Base-by-base conservation (phyloP, 768 basidiomycete genomes). In the Lentinus brumalis region DNA sequence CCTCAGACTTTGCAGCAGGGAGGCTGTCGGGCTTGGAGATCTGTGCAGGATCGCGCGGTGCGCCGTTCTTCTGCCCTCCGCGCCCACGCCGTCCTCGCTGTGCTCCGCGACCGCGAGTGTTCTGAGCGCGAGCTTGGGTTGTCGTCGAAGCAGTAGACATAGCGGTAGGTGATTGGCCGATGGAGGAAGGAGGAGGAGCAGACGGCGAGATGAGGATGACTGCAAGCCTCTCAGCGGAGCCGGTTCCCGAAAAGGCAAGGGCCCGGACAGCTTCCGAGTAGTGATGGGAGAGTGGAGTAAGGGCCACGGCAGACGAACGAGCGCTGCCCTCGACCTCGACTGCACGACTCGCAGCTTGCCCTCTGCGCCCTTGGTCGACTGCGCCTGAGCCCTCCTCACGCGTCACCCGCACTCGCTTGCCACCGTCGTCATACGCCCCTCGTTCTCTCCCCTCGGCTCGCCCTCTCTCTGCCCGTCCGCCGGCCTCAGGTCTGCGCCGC, bases 21-120 rank as follows among this genome's bases (percentile, higher is more conserved):
- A 38, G 31, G 16, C n/a, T n/a, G n/a, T 53, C 53, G 29, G 52
- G 35, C 56, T 60, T 63, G 32, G 45, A 6, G 26, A 29, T 29
- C 39, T 41, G 44, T 10, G 39, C 47, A 18, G 53, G 32, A 31
- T 53, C 61, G 52, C 56, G 58, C 16, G 54, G 6, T 46, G 54
- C 26, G 18, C 42, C 58, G 31, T 47, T 21, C 40, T 53, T 60
- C 49, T 41, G 15, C 30, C 54, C 50, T 16, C 59, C 58, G 39
- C 63, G 50, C 15, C 50, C 67, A 5, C 67, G 65, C 31, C 66
- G 62, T n/a, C 63, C 66, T 42, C 65, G 59, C 45, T 59, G 62
- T 9, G 66, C 63, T 46, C 66, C 65, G 12, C 69, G 66, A 5
- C 67, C 66, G 14, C 67, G 61, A 32, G 59, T 50, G 47, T 62